Base-by-base conservation (phyloP, 1,284 basidiomycete species). In the Ustilago xerochloae region DNA sequence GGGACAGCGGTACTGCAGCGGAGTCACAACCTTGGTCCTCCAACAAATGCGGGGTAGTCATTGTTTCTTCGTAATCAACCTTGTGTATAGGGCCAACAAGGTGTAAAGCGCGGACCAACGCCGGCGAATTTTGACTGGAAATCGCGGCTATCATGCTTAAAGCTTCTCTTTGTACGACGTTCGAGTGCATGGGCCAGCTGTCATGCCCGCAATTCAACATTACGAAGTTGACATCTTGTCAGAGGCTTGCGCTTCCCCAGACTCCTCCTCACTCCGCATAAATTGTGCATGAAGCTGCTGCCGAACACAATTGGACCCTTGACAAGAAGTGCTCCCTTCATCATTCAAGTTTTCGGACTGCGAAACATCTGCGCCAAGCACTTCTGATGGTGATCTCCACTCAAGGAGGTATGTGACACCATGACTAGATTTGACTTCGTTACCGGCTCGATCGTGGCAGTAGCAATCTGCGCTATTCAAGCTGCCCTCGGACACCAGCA, bases 51-150 rank as follows among this genome's bases (percentile, higher is more conserved):
- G 52, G 20, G 38, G 7, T 20, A 41, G 41, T 43, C 41, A 56
- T 26, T 48, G 35, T 30, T 29, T 43, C 22, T 46, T 50, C 56
- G 56, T 59, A 62, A 60, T 60, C 33, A 50, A 24, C 22, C 7
- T 28, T 36, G 5, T 9, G 28, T 35, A 6, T 35, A 15, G 3
- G 7, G 26, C 36, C 33, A 46, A 29, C 46, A 47, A 30, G 38
- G 38, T 18, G 38, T 39, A 33, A 33, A 15, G 32, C 32, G 16
- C 9, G 32, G 22, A 24, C 24, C 20, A 36, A n/a, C 10, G 28
- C 52, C 39, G 52, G 39, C 26, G n/a, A 43, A 24, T 45, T 32
- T 24, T 22, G 6, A 20, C 6, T 30, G 51, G 51, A 53, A 54
- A 43, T 54, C 52, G 29, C 52, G 52, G 52, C 49, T 49, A 30